Conservation (phyloP, 2,329 filamentous ascomycete species). For the Hypoxylon sp. region DNA sequence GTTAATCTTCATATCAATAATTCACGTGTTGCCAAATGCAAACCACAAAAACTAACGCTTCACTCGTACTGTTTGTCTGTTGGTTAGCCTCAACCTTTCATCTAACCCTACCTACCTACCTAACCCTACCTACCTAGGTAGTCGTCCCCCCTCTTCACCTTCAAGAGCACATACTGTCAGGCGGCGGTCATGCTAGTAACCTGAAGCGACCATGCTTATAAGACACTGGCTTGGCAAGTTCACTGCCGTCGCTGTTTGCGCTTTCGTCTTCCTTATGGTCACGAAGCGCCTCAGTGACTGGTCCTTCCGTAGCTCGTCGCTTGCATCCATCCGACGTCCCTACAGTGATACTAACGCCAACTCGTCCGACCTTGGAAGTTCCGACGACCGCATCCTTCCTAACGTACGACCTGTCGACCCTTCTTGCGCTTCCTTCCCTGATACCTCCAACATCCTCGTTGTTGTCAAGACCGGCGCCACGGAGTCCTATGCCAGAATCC, state of each 20-base stretch:
- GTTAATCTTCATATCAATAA: too few relatives aligned
- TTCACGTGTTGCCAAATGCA: too few relatives aligned
- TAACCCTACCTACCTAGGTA: too few relatives aligned
- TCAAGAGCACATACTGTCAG: too few relatives aligned
- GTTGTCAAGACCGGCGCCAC: conserved; percentile 70
- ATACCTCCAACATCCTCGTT: conserved; percentile 60
- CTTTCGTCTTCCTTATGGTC: conserved; percentile 51
- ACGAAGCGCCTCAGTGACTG: conserved; percentile 50
- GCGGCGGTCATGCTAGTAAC: neutral
- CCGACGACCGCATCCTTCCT: neutral
- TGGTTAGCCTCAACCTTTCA: too few relatives aligned
- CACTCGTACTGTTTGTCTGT: too few relatives aligned
- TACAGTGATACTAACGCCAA: conserved; percentile 4
- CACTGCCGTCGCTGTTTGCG: conserved; percentile 46
- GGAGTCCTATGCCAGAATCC: conserved; percentile 63
- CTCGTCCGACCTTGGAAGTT: conserved; percentile 14
- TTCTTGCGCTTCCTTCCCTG: conserved; percentile 54
- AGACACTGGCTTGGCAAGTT: conserved; percentile 30
- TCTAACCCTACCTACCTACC: too few relatives aligned
- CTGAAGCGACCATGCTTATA: conserved; percentile 21
- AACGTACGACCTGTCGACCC: conserved; percentile 27
- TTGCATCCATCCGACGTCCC: conserved; percentile 5
- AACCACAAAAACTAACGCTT: too few relatives aligned
- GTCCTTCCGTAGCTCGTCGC: conserved; percentile 42
- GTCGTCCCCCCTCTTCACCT: too few relatives aligned